Evolutionary conservation across 2,329 filamentous ascomycete species (phyloP).

Genomic region (Aspergillus japonicus): DNA sequence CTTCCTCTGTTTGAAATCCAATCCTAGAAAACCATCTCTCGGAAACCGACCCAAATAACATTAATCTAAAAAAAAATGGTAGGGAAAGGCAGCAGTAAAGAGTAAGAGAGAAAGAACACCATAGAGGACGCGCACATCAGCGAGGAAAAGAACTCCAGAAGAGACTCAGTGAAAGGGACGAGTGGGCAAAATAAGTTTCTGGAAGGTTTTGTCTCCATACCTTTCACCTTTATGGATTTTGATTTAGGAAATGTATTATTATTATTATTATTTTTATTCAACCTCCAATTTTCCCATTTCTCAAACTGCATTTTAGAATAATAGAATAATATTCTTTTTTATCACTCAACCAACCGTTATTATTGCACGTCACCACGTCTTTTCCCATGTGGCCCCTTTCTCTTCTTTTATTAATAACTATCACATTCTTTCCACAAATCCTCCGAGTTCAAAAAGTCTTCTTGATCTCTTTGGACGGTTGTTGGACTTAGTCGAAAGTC

Average conservation of each 20-base stretch:
- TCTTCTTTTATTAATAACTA: constrained; percentile 18
- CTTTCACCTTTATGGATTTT: background rate
- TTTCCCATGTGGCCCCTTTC: constrained; percentile 20
- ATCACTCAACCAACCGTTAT: constrained; percentile 7
- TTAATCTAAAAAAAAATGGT: constrained; percentile 8
- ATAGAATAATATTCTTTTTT: background rate
- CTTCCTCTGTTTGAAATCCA: constrained; percentile 13
- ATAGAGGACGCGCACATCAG: background rate
- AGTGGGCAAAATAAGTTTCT: constrained; percentile 8
- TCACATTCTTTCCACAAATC: constrained; percentile 20
- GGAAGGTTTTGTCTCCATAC: constrained; percentile 13
- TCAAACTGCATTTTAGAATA: background rate
- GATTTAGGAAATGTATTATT: background rate
- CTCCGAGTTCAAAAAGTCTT: constrained; percentile 9
- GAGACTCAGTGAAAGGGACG: background rate
- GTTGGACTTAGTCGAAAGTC: background rate
- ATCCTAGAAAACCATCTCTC: constrained; percentile 24
- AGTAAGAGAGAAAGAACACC: background rate
- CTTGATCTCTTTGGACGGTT: constrained; percentile 5
- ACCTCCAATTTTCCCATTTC: background rate
- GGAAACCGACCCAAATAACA: constrained; percentile 4
- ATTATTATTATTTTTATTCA: background rate
- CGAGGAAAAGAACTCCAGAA: background rate
- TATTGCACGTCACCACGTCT: constrained; percentile 19
- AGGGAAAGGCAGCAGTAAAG: constrained; percentile 8